Percentiles rank a stretch among this genome's conserved stretches.
phyloP scores from a whole-genome alignment of 2,329 filamentous ascomycete species.

The Trichophyton mentagrophytes region DNA sequence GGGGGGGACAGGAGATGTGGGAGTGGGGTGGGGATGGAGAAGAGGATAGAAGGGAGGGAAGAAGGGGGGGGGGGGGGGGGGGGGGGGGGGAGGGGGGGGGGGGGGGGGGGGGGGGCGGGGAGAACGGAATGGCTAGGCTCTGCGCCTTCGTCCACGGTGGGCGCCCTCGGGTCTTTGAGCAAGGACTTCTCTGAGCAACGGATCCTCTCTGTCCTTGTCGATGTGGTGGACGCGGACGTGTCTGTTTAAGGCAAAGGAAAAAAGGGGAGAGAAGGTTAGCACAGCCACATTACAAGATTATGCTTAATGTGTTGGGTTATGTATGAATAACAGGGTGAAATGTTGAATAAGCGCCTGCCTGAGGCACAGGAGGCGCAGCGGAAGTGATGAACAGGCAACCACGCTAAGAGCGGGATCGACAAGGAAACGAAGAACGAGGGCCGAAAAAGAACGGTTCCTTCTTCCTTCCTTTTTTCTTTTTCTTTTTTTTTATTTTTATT shows the following conservation, averaged over 20 bases:
- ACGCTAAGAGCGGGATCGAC: not conserved
- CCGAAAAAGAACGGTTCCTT: too few relatives aligned
- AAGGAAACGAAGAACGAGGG: too few relatives aligned
- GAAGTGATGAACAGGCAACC: not conserved
- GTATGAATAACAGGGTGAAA: not conserved
- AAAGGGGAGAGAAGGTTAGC: not conserved
- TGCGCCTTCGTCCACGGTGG: slow-evolving; percentile 62
- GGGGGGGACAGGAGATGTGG: too few relatives aligned
- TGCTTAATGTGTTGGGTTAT: not conserved
- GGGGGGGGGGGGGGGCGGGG: not conserved
- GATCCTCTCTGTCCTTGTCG: slow-evolving; percentile 82
- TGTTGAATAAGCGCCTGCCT: not conserved
- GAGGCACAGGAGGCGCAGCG: not conserved
- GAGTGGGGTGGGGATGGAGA: too few relatives aligned
- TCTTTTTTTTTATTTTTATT: too few relatives aligned
- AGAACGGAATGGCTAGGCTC: slow-evolving; percentile 23
- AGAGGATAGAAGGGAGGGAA: too few relatives aligned
- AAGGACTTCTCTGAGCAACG: slow-evolving; percentile 66
- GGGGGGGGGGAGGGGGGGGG: not conserved
- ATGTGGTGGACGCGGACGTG: slow-evolving; percentile 87
- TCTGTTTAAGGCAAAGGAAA: slow-evolving; percentile 33
- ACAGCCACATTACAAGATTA: not conserved
- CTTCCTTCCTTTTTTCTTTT: too few relatives aligned
- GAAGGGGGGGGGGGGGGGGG: not conserved
- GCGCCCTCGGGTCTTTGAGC: slow-evolving; percentile 75